Conservation (phyloP, 2,329 filamentous ascomycete species). For the Fusarium sp. region DNA sequence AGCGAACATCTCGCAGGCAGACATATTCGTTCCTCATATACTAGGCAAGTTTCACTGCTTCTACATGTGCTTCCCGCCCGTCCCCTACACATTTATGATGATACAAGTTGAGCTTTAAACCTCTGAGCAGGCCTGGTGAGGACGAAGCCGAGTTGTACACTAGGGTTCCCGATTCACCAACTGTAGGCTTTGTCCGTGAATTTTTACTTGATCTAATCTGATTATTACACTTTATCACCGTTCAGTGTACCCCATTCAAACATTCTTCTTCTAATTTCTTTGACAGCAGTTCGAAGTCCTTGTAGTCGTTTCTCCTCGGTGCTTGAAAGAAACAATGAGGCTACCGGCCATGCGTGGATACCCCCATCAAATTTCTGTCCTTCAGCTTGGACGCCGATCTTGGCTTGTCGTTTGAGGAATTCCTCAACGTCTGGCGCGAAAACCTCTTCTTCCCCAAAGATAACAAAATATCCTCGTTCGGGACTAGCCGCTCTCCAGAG, state of each 20-base stretch:
- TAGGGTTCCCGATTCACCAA: slow-evolving; percentile 58
- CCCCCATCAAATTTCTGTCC: slow-evolving; percentile 71
- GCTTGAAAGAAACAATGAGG: slow-evolving; percentile 66
- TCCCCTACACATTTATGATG: slow-evolving; percentile 49
- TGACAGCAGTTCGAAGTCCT: slow-evolving; percentile 59
- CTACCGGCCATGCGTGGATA: slow-evolving; percentile 87
- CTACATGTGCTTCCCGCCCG: not conserved
- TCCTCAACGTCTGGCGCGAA: slow-evolving; percentile 76
- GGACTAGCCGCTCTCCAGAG: slow-evolving; percentile 77
- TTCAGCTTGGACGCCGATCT: slow-evolving; percentile 64
- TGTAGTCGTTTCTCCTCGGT: slow-evolving; percentile 61
- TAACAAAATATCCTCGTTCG: slow-evolving; percentile 72
- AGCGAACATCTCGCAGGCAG: not conserved
- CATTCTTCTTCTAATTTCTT: slow-evolving; percentile 52
- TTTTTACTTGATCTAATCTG: slow-evolving; percentile 75
- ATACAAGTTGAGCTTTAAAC: slow-evolving; percentile 54
- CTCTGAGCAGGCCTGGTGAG: slow-evolving; percentile 49
- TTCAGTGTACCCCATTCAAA: slow-evolving; percentile 30
- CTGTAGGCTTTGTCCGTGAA: slow-evolving; percentile 48
- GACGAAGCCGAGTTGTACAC: slow-evolving; percentile 62
- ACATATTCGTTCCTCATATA: slow-evolving; percentile 2
- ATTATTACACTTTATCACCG: slow-evolving; percentile 49
- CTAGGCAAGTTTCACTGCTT: slow-evolving; percentile 20
- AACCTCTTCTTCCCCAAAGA: slow-evolving; percentile 82
- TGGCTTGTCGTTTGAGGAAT: slow-evolving; percentile 66